These are phyloP conservation scores for Dunaliella primolecta DNA, from an alignment of 139 green algal species.

Conservation along the genomic window DNA sequence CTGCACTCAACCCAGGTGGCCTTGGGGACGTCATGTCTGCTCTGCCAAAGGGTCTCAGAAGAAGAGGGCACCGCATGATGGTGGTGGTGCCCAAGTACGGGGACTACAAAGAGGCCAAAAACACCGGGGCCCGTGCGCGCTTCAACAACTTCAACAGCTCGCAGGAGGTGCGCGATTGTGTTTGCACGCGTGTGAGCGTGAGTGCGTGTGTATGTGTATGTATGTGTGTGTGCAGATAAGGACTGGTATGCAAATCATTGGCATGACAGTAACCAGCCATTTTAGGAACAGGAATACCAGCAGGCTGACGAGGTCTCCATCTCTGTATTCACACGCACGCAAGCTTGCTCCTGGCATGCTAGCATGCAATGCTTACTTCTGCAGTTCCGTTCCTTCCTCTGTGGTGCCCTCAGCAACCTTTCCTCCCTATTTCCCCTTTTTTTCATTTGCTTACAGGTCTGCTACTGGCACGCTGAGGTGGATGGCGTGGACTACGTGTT, in stretches of 20 bases:
- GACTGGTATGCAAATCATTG: no score
- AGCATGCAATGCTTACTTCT: no score
- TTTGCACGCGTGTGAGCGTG: neutral
- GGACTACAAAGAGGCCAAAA: constrained; percentile 65
- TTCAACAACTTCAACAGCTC: constrained; percentile 60
- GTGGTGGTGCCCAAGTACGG: constrained; percentile 78
- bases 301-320: no score
- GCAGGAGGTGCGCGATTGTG: constrained; percentile 55
- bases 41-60: constrained; percentile 84
- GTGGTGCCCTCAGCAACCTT: no score
- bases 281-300: no score
- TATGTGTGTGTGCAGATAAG: no score
- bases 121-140: constrained; percentile 68
- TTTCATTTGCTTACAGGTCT: constrained; percentile 58
- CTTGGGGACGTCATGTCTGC: constrained; percentile 94
- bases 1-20: constrained; percentile 59
- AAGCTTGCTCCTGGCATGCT: no score
- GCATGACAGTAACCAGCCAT: no score
- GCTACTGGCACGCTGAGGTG: constrained; percentile 78
- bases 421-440: no score
- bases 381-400: no score
- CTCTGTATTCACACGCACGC: no score
- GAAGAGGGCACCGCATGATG: constrained; percentile 87
- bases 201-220: neutral
- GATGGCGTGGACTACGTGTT: constrained; percentile 92